Base-by-base conservation (phyloP, 2,329 filamentous ascomycete genomes). In the Alternaria novae-zelandiae region DNA sequence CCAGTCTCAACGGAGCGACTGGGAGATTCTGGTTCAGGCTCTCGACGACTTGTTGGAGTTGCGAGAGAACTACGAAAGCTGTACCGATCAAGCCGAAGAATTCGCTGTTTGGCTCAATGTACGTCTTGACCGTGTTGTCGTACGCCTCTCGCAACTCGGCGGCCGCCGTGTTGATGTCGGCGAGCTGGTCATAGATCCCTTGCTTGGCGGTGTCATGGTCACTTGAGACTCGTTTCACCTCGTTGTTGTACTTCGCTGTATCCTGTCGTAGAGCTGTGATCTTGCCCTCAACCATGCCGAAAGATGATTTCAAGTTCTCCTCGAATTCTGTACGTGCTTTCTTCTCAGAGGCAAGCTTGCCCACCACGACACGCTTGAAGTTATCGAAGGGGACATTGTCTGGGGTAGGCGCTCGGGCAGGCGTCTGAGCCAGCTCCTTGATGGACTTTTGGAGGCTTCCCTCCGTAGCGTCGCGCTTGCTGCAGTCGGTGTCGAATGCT, bases 21-120 rank as follows among this genome's bases (percentile, higher is more conserved):
- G 61, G 55, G 3, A 63, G 15, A 6, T 67, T 69, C 44, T 66
- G 54, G 15, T 70, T 71, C 5, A 69, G 25, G n/a, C 30, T 21
- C 9, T 69, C 56, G 7, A 65, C 17, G 11, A 63, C 17, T 20
- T 59, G 43, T 17, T 69, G 64, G 7, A 70, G 5, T 46, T 69
- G 57, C 10, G 43, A 30, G 17, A 61, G 15, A 11, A 61, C 46
- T 1, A 59, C 7, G 7, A 69, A 43, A 1, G 64, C 23, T 0
- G 15, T 44, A 6, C 57, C 54, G 10, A 68, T 51, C 7, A 50
- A 20, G 17, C 17, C 50, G 15, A 72, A 45, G 11, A 56, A 36
- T 2, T 61, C 58, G 6, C 44, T 54, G 25, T 68, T 64, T 0
- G 68, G 64, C 12, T 56, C 46, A 28, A 69, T 63, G 15, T 60